Evolutionary conservation across 2,329 filamentous ascomycete genomes (phyloP), one percentile per base, ranked within the genome.

Genomic region (Catunica adiposa): DNA sequence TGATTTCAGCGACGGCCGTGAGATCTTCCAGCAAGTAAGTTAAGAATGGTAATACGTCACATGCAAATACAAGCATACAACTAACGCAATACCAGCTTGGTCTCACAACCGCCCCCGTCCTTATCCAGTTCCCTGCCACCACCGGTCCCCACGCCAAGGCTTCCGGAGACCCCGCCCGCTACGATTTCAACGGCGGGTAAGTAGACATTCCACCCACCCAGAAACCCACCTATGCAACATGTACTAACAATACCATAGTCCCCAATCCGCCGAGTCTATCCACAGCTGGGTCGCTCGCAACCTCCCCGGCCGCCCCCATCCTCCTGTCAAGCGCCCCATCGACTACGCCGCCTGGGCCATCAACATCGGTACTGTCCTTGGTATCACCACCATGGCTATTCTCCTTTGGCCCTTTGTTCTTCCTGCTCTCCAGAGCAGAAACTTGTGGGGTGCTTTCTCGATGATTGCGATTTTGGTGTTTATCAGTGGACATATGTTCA

Each of bases 401-500:
- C 82, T 89, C 51, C 78, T 83, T 11, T 85, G 81, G 62, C 86
- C 87, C 4, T 94, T 89, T 63, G 64, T 96, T 11, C 66, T 90
- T 9, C 90, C 90, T 2, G 64, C 96, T 58, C 68, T 96, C 37
- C 86, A 89, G 68, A 96, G 84, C 73, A 84, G 90, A 62, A 97
- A 94, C 64, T 71, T 97, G 17, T 98, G 92, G 92, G 89, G 90
- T 23, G 87, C 86, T 22, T 70, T 94, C 64, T 94, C 86, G 68
- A 73, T 98, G 62, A 89, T 97, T 64, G 76, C 82, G 14, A 89
- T 98, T 60, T 78, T 98, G 44, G 75, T 96, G 57, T 98, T 97
- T 71, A 96, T 85, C 50, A 92, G 86, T 63, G 94, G 92, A 40
- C 89, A 97, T 70, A 98, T 98, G 94, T 98, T 94, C 77, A 98